phyloP scores from a whole-genome alignment of 2,329 filamentous ascomycete species.

The Aureobasidium sp. region DNA sequence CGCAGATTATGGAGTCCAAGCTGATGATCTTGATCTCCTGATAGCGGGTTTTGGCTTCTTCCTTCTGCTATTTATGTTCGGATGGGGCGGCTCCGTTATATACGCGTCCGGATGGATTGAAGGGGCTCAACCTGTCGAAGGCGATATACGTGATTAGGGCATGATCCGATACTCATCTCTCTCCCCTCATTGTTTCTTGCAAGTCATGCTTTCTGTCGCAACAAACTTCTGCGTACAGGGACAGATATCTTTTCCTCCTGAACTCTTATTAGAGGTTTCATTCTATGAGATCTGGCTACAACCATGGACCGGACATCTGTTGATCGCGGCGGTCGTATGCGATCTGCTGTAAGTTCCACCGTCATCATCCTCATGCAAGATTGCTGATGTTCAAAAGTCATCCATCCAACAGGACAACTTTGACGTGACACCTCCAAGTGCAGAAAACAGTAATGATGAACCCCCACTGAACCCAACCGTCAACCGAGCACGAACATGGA shows the following conservation, averaged over 20 bases:
- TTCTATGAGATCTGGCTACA: neutral
- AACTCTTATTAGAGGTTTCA: neutral
- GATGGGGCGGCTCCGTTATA: constrained; percentile 7
- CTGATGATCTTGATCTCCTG: neutral
- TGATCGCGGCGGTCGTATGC: neutral
- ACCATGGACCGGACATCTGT: neutral
- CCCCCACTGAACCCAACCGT: neutral
- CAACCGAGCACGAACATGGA: neutral
- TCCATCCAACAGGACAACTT: neutral
- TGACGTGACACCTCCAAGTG: neutral
- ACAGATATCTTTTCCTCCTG: neutral
- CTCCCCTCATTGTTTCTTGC: neutral
- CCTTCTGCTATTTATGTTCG: neutral
- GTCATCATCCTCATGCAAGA: neutral
- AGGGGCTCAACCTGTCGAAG: neutral
- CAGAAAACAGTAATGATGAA: neutral
- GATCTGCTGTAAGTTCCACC: neutral
- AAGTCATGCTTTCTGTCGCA: neutral
- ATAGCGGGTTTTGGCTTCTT: neutral
- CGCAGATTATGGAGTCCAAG: no score
- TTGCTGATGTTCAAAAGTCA: neutral
- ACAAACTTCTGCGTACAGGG: neutral
- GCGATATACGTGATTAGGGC: constrained; percentile 1
- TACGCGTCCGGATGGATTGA: neutral
- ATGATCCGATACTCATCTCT: neutral